phyloP scores from a whole-genome alignment of 768 basidiomycete species.

The Ramaria rubella region DNA sequence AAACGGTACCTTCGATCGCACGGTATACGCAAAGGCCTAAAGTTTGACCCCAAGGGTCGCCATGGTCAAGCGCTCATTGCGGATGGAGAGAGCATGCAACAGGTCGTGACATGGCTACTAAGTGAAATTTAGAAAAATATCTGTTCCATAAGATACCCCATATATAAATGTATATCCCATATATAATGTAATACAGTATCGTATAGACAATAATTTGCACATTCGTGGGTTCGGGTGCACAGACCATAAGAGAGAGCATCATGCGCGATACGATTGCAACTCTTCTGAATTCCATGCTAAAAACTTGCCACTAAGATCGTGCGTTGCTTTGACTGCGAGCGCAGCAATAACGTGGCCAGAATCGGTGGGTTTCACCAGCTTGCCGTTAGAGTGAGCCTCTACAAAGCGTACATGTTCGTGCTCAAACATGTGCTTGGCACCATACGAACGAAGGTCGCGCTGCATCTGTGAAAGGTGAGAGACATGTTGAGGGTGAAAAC shows the following conservation, averaged over 20 bases:
- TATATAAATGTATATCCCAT: background rate
- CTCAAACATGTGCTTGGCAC: conserved; percentile 45
- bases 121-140: conserved; percentile 3
- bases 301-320: conserved; percentile 65
- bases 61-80: conserved; percentile 58
- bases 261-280: conserved; percentile 3
- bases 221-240: background rate
- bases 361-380: conserved; percentile 67
- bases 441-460: conserved; percentile 42
- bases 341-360: conserved; percentile 75
- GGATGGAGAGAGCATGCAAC: conserved; percentile 44
- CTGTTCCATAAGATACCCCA: background rate
- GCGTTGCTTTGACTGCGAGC: conserved; percentile 58
- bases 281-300: conserved; percentile 73
- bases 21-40: conserved; percentile 60
- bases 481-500: background rate
- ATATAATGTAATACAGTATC: background rate
- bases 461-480: conserved; percentile 56
- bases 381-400: conserved; percentile 51
- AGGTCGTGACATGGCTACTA: conserved; percentile 59
- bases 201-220: background rate
- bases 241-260: background rate
- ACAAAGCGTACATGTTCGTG: conserved; percentile 53
- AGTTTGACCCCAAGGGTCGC: conserved; percentile 53
- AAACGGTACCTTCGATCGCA: conserved; percentile 70